Evolutionary conservation across 116 monocot genomes (phyloP).

Genomic region (Dioscorea cayenensis): DNA sequence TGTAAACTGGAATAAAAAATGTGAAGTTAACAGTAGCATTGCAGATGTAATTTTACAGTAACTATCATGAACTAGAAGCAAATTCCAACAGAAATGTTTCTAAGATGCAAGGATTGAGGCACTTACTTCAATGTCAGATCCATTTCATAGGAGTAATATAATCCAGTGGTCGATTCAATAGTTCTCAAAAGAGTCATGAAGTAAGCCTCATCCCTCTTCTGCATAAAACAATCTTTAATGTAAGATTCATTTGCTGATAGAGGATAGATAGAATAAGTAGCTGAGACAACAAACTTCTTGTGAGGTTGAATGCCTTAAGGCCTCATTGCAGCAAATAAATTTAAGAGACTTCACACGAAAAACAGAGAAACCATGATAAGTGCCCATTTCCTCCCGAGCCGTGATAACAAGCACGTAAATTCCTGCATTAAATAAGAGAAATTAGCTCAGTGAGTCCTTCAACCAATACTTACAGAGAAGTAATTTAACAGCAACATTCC

Average conservation of each 20-base stretch:
- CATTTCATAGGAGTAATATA: constrained; percentile 83
- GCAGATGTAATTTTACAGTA: neutral
- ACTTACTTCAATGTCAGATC: constrained; percentile 90
- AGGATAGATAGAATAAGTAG: neutral
- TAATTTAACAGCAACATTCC: neutral
- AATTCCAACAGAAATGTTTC: neutral
- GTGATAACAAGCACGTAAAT: constrained; percentile 76
- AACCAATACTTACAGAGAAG: neutral
- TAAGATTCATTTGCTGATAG: no score
- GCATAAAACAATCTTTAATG: neutral
- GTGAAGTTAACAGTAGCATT: neutral
- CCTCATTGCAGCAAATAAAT: constrained; percentile 69
- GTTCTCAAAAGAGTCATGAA: constrained; percentile 82
- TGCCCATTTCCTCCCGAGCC: constrained; percentile 61
- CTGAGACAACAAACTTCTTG: constrained; percentile 51
- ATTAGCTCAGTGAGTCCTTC: neutral
- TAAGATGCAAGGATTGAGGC: neutral
- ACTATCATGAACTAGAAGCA: neutral
- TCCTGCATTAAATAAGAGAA: constrained; percentile 34
- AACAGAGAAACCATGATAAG: constrained; percentile 50
- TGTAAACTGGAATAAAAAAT: constrained; percentile 50
- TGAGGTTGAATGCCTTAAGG: constrained; percentile 45
- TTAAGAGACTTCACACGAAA: constrained; percentile 61
- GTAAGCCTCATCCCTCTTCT: constrained; percentile 92
- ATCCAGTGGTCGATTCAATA: constrained; percentile 70